Evolutionary conservation across 2,329 filamentous ascomycete species (phyloP).

Genomic region (Dactylellina drechsleri): DNA sequence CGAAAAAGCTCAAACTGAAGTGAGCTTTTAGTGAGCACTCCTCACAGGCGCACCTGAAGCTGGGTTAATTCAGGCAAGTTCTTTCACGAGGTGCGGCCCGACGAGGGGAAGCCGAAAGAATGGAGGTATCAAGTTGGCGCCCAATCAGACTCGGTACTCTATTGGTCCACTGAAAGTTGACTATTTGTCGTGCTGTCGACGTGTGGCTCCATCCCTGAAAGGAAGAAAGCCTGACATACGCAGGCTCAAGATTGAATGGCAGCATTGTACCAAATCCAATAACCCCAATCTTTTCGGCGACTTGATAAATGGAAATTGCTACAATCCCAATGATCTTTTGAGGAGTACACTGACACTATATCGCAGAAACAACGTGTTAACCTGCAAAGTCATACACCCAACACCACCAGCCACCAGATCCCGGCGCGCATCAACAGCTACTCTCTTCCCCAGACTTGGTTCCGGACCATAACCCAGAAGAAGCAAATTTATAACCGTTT

Average conservation of each 20-base stretch:
- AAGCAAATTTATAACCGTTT: slow-evolving; percentile 7
- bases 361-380: slow-evolving; percentile 10
- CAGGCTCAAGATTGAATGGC: too few relatives aligned
- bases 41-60: too few relatives aligned
- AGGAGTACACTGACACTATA: background rate
- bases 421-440: background rate
- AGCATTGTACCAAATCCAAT: too few relatives aligned
- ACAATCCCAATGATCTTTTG: slow-evolving; percentile 14
- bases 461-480: slow-evolving; percentile 3
- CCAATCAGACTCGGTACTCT: slow-evolving; percentile 9
- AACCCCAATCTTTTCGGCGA: background rate
- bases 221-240: background rate
- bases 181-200: slow-evolving; percentile 11
- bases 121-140: background rate
- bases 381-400: background rate
- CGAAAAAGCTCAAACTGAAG: background rate
- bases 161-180: background rate
- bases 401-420: slow-evolving; percentile 16
- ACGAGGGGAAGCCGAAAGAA: too few relatives aligned
- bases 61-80: too few relatives aligned
- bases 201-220: slow-evolving; percentile 13
- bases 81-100: too few relatives aligned
- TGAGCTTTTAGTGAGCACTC: background rate
- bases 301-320: background rate
- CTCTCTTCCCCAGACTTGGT: slow-evolving; percentile 3